Conservation (phyloP, 1,139 yeast genomes). For the Arxiozyma slooffiae region DNA sequence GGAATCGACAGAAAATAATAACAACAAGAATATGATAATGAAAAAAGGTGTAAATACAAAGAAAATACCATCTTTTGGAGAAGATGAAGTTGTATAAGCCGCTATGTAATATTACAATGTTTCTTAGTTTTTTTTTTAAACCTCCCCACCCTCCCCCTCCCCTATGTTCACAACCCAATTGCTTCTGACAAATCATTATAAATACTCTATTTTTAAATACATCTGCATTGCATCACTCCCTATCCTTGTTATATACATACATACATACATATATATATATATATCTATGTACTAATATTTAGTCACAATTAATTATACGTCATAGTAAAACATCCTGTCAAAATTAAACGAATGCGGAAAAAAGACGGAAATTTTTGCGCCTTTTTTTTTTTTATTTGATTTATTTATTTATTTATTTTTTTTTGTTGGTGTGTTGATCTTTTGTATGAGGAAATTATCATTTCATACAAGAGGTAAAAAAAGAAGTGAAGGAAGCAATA, state of each 20-base stretch:
- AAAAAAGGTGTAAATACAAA: constrained; percentile 1
- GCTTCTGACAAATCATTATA: too few species aligned
- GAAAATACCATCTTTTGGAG: constrained; percentile 26
- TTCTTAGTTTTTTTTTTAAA: neutral
- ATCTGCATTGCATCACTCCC: neutral
- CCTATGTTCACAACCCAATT: too few species aligned
- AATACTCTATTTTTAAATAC: too few species aligned
- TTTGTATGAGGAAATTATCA: too few species aligned
- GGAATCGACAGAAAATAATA: neutral
- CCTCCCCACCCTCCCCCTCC: neutral
- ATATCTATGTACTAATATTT: too few species aligned
- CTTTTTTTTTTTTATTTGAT: too few species aligned
- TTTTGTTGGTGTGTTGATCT: too few species aligned
- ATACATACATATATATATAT: neutral
- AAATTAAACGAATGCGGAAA: neutral
- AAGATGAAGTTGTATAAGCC: constrained; percentile 18
- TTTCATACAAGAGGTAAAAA: too few species aligned
- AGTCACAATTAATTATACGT: neutral
- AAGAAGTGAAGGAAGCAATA: too few species aligned
- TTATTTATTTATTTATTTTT: too few species aligned
- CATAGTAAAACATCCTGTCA: neutral
- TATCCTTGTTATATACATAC: too few species aligned
- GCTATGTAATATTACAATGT: neutral
- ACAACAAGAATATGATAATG: neutral
- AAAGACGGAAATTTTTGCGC: neutral